Base-by-base conservation (phyloP, 306 rosid species). In the Sicyos baderoa region DNA sequence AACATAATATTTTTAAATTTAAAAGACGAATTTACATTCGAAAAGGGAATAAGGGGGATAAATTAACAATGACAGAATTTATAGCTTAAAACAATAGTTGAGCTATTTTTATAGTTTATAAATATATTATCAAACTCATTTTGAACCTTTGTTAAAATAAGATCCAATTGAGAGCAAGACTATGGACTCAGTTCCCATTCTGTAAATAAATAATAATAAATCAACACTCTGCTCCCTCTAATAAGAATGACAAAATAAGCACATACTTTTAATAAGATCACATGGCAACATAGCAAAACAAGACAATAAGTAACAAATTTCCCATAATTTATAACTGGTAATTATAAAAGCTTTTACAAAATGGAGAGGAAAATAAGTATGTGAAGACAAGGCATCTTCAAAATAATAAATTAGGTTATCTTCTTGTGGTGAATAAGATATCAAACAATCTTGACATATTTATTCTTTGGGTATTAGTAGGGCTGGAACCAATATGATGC, bases 261-360 rank as follows among this genome's bases (percentile, higher is more conserved):
- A 6, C 12, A 5, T 19, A 21, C 2, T 21, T 54, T 54, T 2
- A 54, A 19, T 29, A 54, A 11, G 1, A 54, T 54, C 16, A 4
- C 32, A 54, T 21, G 22, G 35, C 23, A 55, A 10, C 27, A 54
- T 21, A 55, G 35, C 23, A 55, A 10, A 14, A 18, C 3, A 52
- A 53, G 25, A 10, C 8, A 22, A 22, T 22, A 56, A 56, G 37
- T 22, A 56, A 56, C 45, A 11, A 58, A 58, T 27, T 27, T 27
- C 65, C 65, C 7, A 59, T 58, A 15, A 58, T 29, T 59, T 59
- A 59, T 59, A 59, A n/a, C 45, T 27, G 13, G 19, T 29, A 59
- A 16, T 15, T 16, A 18, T 16, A 8, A 16, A 14, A 32, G 6
- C 42, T 29, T n/a, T 29, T 29, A 32, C 42, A 32, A 59, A 32